Evolutionary conservation across 352 stramenopile species (phyloP).

Genomic region (Bremia lactucae): DNA sequence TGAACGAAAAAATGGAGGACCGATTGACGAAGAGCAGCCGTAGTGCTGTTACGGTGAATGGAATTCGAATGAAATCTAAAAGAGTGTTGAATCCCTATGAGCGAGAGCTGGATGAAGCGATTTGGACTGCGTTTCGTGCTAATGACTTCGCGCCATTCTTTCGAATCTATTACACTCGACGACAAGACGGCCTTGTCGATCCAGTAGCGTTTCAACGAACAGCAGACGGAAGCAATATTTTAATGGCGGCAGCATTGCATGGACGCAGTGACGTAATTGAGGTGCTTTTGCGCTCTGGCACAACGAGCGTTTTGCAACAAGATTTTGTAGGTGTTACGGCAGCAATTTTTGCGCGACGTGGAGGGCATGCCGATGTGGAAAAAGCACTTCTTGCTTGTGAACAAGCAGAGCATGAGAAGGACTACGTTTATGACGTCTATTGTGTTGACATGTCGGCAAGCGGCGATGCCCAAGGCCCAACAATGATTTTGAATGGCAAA

Average conservation of each 20-base stretch:
- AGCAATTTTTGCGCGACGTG: constrained; percentile 42
- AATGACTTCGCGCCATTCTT: constrained; percentile 82
- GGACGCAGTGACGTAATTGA: constrained; percentile 76
- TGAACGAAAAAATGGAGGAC: background rate
- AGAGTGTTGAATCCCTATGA: constrained; percentile 72
- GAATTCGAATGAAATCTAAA: constrained; percentile 36
- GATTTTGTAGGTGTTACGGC: constrained; percentile 56
- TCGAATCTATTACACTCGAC: constrained; percentile 34
- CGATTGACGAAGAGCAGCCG: constrained; percentile 4
- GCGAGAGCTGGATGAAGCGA: constrained; percentile 62
- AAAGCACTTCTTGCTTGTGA: constrained; percentile 62
- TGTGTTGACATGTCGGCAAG: constrained; percentile 60
- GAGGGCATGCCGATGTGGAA: constrained; percentile 46
- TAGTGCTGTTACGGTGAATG: constrained; percentile 41
- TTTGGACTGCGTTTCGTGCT: constrained; percentile 65
- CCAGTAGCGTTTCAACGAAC: constrained; percentile 55
- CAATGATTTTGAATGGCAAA: too few relatives aligned
- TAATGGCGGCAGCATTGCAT: constrained; percentile 72
- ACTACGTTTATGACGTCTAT: constrained; percentile 82
- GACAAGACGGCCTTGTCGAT: constrained; percentile 30
- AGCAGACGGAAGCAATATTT: constrained; percentile 54
- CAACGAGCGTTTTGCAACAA: constrained; percentile 39
- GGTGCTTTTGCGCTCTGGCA: constrained; percentile 35
- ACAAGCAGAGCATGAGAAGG: constrained; percentile 61
- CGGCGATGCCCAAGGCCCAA: too few relatives aligned